Evolutionary conservation across 1,284 basidiomycete species (phyloP).

Genomic region (Microbotryum intermedium): DNA sequence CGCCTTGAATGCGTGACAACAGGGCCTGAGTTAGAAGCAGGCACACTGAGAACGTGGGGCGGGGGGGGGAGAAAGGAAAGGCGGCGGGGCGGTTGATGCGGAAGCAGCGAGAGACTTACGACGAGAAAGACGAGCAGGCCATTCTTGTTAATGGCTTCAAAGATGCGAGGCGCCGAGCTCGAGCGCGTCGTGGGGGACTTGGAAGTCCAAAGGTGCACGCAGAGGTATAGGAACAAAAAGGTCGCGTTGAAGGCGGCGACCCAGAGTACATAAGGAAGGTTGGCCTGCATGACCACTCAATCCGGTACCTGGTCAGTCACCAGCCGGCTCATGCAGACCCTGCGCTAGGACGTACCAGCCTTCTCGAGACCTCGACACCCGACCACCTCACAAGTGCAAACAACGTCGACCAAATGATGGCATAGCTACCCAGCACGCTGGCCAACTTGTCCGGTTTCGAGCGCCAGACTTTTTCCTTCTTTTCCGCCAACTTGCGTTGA

Average conservation of each 20-base stretch:
- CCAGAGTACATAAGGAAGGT: constrained; percentile 84
- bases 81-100: not conserved
- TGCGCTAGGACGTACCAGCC: constrained; percentile 50
- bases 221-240: constrained; percentile 72
- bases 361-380: constrained; percentile 52
- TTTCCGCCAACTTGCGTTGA: constrained; percentile 23
- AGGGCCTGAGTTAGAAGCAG: not conserved
- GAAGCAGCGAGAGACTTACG: constrained; percentile 47
- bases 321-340: not conserved
- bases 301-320: not conserved
- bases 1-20: constrained; percentile 47
- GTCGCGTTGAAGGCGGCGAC: constrained; percentile 78
- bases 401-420: constrained; percentile 65
- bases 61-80: not conserved
- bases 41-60: not conserved
- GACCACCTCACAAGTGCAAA: constrained; percentile 44
- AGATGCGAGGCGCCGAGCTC: constrained; percentile 49
- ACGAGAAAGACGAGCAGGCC: constrained; percentile 70
- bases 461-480: constrained; percentile 3
- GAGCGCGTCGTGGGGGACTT: constrained; percentile 1
- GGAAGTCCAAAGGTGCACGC: constrained; percentile 54
- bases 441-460: constrained; percentile 51
- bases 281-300: constrained; percentile 51
- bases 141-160: constrained; percentile 76
- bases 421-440: constrained; percentile 66